These are phyloP conservation scores for Clavispora asparagi DNA, from an alignment of 805 yeast species.

Conservation along the genomic window DNA sequence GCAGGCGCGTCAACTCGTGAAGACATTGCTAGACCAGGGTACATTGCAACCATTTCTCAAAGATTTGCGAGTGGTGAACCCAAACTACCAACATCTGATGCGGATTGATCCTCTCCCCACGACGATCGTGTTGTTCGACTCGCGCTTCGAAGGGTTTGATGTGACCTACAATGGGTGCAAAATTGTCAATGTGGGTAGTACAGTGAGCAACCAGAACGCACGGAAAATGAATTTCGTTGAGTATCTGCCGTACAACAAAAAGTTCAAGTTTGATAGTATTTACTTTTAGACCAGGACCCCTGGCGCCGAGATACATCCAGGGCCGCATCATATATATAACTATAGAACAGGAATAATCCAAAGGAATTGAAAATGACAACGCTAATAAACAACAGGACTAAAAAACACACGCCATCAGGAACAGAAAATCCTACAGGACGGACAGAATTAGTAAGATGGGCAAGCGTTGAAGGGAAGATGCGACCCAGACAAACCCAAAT, in stretches of 20 bases:
- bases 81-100: constrained; percentile 67
- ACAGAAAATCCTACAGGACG: too few relatives aligned
- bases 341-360: too few relatives aligned
- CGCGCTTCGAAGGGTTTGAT: constrained; percentile 65
- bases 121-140: constrained; percentile 55
- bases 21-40: constrained; percentile 84
- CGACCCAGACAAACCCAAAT: too few relatives aligned
- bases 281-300: constrained; percentile 4
- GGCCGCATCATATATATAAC: too few relatives aligned
- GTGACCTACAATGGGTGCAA: constrained; percentile 79
- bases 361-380: too few relatives aligned
- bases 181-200: constrained; percentile 62
- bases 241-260: constrained; percentile 58
- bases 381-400: too few relatives aligned
- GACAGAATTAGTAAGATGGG: too few relatives aligned
- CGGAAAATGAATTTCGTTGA: constrained; percentile 62
- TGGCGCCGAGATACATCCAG: too few relatives aligned
- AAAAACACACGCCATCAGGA: too few relatives aligned
- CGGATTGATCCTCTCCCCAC: constrained; percentile 78
- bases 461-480: too few relatives aligned
- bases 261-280: constrained; percentile 41
- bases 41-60: constrained; percentile 75
- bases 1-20: constrained; percentile 67
- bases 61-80: constrained; percentile 54
- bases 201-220: constrained; percentile 32